A percentile compares a stretch with the other conserved stretches of the same genome.
Evolutionary conservation across 1,139 yeast species (phyloP).

Genomic region (Yamadazyma trypodendri): DNA sequence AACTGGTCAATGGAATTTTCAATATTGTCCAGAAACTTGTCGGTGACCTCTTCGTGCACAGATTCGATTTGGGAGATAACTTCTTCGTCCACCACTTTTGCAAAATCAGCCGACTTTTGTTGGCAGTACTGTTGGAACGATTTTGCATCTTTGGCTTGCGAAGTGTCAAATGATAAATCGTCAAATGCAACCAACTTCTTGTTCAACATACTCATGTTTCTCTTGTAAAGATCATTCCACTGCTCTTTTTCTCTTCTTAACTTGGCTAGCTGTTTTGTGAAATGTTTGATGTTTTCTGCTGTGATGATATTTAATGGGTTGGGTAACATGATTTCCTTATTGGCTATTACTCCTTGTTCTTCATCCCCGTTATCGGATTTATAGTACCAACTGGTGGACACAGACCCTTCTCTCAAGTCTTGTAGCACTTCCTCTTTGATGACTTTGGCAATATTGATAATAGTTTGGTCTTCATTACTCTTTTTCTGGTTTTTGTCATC

Average conservation of each 20-base stretch:
- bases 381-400: constrained; percentile 69
- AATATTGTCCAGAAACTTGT: constrained; percentile 17
- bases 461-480: constrained; percentile 36
- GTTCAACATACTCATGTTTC: constrained; percentile 21
- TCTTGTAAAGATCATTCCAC: constrained; percentile 42
- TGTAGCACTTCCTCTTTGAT: constrained; percentile 64
- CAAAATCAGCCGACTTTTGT: constrained; percentile 1
- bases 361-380: constrained; percentile 25
- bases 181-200: constrained; percentile 14
- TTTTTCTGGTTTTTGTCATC: constrained; percentile 31
- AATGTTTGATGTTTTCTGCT: constrained; percentile 42
- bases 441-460: constrained; percentile 55
- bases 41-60: constrained; percentile 10
- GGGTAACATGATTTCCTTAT: constrained; percentile 38
- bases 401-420: constrained; percentile 57
- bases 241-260: constrained; percentile 47
- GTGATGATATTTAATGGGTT: constrained; percentile 60
- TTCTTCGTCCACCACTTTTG: constrained; percentile 8
- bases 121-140: constrained; percentile 11
- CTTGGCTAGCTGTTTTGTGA: constrained; percentile 41
- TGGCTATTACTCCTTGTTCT: constrained; percentile 17
- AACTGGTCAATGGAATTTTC: constrained; percentile 25
- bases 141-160: constrained; percentile 1
- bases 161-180: constrained; percentile 5
- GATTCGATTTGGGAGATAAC: constrained; percentile 8